Conservation (phyloP, 768 basidiomycete species). For the Calocera viscosa region DNA sequence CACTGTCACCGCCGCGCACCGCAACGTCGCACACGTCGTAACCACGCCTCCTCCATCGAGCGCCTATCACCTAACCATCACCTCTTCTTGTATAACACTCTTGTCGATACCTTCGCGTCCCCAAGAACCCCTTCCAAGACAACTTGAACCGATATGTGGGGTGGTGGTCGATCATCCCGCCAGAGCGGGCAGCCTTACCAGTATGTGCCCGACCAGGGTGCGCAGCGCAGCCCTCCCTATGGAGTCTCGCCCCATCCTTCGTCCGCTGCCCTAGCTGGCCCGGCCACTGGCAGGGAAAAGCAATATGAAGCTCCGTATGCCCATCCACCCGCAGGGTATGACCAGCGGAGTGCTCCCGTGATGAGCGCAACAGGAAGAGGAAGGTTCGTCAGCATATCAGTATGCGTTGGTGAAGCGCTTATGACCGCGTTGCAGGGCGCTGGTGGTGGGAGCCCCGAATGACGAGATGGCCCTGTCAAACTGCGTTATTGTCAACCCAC, state of each 20-base stretch:
- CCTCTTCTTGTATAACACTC: neutral
- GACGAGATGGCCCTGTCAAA: conserved; percentile 65
- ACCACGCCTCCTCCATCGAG: neutral
- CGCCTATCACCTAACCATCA: neutral
- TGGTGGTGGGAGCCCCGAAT: conserved; percentile 48
- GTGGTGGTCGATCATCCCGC: neutral
- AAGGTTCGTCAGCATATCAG: neutral
- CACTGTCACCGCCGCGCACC: no score
- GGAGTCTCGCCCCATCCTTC: neutral
- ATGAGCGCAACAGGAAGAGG: neutral
- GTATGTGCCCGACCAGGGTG: neutral
- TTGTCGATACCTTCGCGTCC: neutral
- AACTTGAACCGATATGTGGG: neutral
- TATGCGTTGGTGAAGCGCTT: neutral
- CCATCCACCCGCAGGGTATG: neutral
- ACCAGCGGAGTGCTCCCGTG: neutral
- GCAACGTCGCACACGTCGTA: conserved; percentile 5
- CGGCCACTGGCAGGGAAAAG: neutral
- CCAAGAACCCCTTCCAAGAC: neutral
- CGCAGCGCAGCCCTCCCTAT: neutral
- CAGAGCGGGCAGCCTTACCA: neutral
- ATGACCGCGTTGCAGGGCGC: conserved; percentile 17
- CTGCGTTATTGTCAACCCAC: conserved; percentile 63
- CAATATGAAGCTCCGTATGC: neutral
- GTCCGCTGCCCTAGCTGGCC: neutral